A percentile compares a stretch with the other conserved stretches of the same genome.
Evolutionary conservation across 2,329 filamentous ascomycete genomes (phyloP).

Genomic region (Hymenoscyphus salicellus): DNA sequence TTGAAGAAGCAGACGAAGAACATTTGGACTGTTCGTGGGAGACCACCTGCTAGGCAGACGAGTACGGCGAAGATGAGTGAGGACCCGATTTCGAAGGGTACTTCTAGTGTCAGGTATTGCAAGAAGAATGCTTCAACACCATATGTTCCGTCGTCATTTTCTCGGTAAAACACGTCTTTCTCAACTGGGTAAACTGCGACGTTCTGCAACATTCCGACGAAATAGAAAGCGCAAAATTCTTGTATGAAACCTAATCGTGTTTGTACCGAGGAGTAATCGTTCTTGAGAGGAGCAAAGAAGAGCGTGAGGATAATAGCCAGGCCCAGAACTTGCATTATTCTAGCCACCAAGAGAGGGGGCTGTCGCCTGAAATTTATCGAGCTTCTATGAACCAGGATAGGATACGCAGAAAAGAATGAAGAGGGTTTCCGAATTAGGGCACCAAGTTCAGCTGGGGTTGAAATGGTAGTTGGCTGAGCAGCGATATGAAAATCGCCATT

Average conservation of each 20-base stretch:
- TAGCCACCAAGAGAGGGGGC: slow-evolving; percentile 60
- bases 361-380: slow-evolving; percentile 67
- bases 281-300: slow-evolving; percentile 66
- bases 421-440: slow-evolving; percentile 63
- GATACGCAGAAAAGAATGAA: slow-evolving; percentile 60
- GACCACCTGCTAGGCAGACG: slow-evolving; percentile 60
- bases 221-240: slow-evolving; percentile 68
- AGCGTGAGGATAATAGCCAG: slow-evolving; percentile 61
- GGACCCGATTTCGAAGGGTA: slow-evolving; percentile 68
- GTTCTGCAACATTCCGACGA: slow-evolving; percentile 77
- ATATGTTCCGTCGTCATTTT: slow-evolving; percentile 72
- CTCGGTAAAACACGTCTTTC: slow-evolving; percentile 72
- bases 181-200: slow-evolving; percentile 71
- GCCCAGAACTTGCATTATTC: slow-evolving; percentile 65
- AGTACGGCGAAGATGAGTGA: slow-evolving; percentile 65
- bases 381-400: slow-evolving; percentile 64
- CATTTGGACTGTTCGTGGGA: slow-evolving; percentile 60
- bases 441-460: slow-evolving; percentile 69
- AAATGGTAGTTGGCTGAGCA: slow-evolving; percentile 34
- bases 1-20: slow-evolving; percentile 68
- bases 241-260: slow-evolving; percentile 72
- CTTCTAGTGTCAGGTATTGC: slow-evolving; percentile 66
- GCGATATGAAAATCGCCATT: slow-evolving; percentile 24
- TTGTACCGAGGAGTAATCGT: slow-evolving; percentile 68
- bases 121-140: slow-evolving; percentile 67